Conservation (phyloP, 192 early-diverging fungal genomes). For the Pilobolus umbonatus region DNA sequence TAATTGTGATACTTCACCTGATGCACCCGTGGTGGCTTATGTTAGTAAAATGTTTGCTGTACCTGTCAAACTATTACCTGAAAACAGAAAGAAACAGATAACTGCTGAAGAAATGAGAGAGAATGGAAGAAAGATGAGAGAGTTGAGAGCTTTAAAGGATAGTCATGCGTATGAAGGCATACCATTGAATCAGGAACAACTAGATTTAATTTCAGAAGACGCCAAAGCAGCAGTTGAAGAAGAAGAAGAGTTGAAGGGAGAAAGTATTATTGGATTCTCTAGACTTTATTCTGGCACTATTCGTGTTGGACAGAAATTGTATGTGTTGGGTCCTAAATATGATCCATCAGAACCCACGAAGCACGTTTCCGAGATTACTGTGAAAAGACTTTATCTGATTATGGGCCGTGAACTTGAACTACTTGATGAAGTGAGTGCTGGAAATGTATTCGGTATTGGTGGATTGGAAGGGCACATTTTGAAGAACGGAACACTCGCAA, state of each 20-base stretch:
- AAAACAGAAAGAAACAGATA: constrained; percentile 62
- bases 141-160: constrained; percentile 23
- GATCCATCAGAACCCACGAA: constrained; percentile 55
- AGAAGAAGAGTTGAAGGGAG: constrained; percentile 38
- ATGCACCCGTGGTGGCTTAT: constrained; percentile 75
- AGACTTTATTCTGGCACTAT: constrained; percentile 91
- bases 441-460: constrained; percentile 94
- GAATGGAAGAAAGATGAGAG: constrained; percentile 50
- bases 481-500: constrained; percentile 90
- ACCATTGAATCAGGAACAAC: constrained; percentile 10
- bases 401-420: constrained; percentile 94
- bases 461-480: constrained; percentile 85
- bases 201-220: constrained; percentile 27
- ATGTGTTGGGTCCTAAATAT: constrained; percentile 94
- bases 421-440: constrained; percentile 83
- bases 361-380: constrained; percentile 65
- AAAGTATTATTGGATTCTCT: constrained; percentile 86
- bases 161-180: constrained; percentile 20
- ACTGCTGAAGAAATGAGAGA: constrained; percentile 90
- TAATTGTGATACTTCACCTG: constrained; percentile 57
- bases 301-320: constrained; percentile 77
- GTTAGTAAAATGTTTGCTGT: constrained; percentile 95
- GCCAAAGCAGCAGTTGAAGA: constrained; percentile 37
- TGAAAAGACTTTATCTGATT: constrained; percentile 84
- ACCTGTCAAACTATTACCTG: constrained; percentile 67